Evolutionary conservation across 345 rosid genomes (phyloP).

Genomic region (Garcia nutans): DNA sequence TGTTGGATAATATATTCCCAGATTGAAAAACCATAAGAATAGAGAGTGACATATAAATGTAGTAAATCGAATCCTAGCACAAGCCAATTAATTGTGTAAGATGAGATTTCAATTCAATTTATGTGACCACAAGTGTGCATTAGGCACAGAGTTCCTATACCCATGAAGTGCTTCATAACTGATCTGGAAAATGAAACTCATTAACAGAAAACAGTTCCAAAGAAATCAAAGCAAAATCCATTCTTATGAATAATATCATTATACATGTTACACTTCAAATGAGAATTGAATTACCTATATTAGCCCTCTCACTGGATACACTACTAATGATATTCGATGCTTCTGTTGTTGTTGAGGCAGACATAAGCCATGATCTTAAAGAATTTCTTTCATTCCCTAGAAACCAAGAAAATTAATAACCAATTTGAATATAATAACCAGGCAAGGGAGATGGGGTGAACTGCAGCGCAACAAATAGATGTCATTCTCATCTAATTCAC

Average conservation of each 20-base stretch:
- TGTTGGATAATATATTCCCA: no score
- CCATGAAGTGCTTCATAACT: constrained; percentile 25
- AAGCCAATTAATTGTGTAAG: no score
- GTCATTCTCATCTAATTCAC: neutral
- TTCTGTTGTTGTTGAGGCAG: constrained; percentile 45
- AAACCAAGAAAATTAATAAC: constrained; percentile 19
- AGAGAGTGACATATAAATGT: no score
- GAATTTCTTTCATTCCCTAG: constrained; percentile 46
- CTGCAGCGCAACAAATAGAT: neutral
- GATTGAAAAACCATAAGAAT: no score
- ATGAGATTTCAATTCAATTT: no score
- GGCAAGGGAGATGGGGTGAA: neutral
- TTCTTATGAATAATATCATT: no score
- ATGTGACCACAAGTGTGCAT: no score
- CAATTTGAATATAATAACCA: constrained; percentile 11
- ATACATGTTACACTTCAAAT: neutral
- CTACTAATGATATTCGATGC: constrained; percentile 25
- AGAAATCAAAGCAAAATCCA: no score
- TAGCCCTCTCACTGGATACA: constrained; percentile 27
- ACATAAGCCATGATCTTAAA: constrained; percentile 71
- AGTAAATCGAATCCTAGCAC: no score
- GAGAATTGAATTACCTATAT: constrained; percentile 38
- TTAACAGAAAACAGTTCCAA: neutral
- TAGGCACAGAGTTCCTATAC: no score
- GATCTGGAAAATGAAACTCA: constrained; percentile 41